Percentiles rank a stretch among this genome's conserved stretches.
These are phyloP conservation scores for Aspergillus amoenus DNA, from an alignment of 2,329 filamentous ascomycete species.

Conservation along the genomic window DNA sequence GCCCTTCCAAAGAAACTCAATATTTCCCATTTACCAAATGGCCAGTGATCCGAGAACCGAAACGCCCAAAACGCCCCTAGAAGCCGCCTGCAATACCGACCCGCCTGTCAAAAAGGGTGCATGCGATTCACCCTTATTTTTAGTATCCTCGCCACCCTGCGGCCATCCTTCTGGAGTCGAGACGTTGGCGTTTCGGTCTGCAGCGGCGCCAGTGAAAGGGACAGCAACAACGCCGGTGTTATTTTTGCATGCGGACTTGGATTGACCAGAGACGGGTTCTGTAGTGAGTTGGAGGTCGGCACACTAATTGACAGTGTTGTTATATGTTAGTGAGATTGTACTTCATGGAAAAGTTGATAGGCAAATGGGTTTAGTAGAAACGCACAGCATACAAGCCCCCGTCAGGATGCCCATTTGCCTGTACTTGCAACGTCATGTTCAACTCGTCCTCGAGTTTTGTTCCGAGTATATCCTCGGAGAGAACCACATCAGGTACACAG, in stretches of 20 bases:
- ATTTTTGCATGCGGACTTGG: slow-evolving; percentile 54
- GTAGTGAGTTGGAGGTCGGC: slow-evolving; percentile 69
- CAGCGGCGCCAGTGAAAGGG: slow-evolving; percentile 39
- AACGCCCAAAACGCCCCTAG: slow-evolving; percentile 39
- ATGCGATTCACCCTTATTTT: too few relatives aligned
- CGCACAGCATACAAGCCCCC: slow-evolving; percentile 67
- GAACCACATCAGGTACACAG: slow-evolving; percentile 61
- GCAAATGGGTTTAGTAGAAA: not conserved
- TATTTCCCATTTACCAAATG: too few relatives aligned
- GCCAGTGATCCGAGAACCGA: slow-evolving; percentile 26
- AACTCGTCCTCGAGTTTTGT: slow-evolving; percentile 59
- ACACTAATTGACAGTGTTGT: slow-evolving; percentile 50
- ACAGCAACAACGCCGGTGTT: slow-evolving; percentile 55
- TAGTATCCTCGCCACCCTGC: slow-evolving; percentile 21
- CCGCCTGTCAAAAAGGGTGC: slow-evolving; percentile 25
- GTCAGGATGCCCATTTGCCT: slow-evolving; percentile 59
- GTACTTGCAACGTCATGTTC: slow-evolving; percentile 67
- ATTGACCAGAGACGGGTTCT: slow-evolving; percentile 44
- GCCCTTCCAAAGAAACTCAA: not conserved
- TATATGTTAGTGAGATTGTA: too few relatives aligned
- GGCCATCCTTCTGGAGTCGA: slow-evolving; percentile 35
- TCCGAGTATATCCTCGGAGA: slow-evolving; percentile 30
- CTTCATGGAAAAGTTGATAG: too few relatives aligned
- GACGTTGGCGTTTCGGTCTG: slow-evolving; percentile 46
- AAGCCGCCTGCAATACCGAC: slow-evolving; percentile 34